Percentiles rank a stretch among this genome's conserved stretches.
These are phyloP conservation scores for Sphagnurus paluster DNA, from an alignment of 1,284 basidiomycete species.

Conservation along the genomic window DNA sequence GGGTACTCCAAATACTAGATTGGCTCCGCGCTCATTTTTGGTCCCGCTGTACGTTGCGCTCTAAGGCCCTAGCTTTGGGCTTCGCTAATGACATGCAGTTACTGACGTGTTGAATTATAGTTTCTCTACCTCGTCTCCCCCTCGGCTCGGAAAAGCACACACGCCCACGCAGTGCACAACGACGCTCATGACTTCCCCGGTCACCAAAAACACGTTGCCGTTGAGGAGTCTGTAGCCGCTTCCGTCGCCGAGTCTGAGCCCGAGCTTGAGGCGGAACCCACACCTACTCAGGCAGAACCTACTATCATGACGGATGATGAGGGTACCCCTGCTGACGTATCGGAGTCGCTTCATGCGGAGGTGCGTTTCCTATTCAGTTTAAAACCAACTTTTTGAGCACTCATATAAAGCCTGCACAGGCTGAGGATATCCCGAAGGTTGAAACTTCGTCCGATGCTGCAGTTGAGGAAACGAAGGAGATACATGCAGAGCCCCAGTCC, in stretches of 20 bases:
- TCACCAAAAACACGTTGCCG: constrained; percentile 11
- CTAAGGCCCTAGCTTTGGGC: too few relatives aligned
- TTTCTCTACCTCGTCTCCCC: constrained; percentile 42
- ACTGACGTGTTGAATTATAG: too few relatives aligned
- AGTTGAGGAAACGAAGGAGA: too few relatives aligned
- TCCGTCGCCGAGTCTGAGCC: constrained; percentile 1
- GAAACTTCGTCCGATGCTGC: too few relatives aligned
- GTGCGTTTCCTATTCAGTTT: constrained; percentile 21
- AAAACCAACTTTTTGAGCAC: background rate
- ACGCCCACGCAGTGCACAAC: constrained; percentile 30
- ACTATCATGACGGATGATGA: constrained; percentile 37
- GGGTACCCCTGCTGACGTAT: constrained; percentile 36
- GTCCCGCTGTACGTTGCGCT: constrained; percentile 34
- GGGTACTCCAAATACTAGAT: constrained; percentile 24
- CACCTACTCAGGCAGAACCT: constrained; percentile 10
- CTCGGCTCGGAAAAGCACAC: constrained; percentile 32
- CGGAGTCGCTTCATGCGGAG: constrained; percentile 31
- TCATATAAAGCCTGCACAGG: too few relatives aligned
- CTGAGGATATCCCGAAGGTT: too few relatives aligned
- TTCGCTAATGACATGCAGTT: too few relatives aligned
- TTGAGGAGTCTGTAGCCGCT: too few relatives aligned
- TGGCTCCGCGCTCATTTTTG: constrained; percentile 37
- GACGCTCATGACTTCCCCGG: constrained; percentile 32
- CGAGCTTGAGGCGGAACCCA: constrained; percentile 8
- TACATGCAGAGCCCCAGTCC: too few relatives aligned